Conservation (phyloP, 768 basidiomycete species). For the Cystofilobasidium macerans region DNA sequence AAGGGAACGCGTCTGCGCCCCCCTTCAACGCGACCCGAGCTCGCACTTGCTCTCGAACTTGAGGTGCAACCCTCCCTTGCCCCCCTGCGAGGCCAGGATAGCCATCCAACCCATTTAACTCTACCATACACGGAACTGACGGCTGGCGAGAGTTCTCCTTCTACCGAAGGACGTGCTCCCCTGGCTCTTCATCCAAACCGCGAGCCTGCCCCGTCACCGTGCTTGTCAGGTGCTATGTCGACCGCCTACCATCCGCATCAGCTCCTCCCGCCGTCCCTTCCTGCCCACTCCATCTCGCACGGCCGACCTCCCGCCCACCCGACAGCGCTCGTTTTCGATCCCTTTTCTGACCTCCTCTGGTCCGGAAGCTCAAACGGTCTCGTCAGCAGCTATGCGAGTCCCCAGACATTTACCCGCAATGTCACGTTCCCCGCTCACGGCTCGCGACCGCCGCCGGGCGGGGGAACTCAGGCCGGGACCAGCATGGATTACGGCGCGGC, state of each 20-base stretch:
- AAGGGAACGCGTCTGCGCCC: too few species aligned
- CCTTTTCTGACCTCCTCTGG: constrained; percentile 83
- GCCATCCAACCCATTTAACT: too few species aligned
- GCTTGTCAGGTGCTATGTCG: too few species aligned
- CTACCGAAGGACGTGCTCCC: too few species aligned
- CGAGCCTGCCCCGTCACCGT: too few species aligned
- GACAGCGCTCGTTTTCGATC: constrained; percentile 76
- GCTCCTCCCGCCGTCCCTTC: constrained; percentile 33
- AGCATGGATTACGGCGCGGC: constrained; percentile 24
- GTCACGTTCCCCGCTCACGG: constrained; percentile 35
- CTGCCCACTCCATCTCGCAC: constrained; percentile 30
- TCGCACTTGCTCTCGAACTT: too few species aligned
- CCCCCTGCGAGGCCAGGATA: too few species aligned
- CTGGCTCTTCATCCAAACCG: too few species aligned
- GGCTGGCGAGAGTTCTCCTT: too few species aligned
- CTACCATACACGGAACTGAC: too few species aligned
- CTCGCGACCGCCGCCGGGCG: background rate
- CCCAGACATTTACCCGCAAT: constrained; percentile 32
- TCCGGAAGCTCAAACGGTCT: constrained; percentile 61
- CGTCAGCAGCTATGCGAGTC: constrained; percentile 55
- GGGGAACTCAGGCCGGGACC: constrained; percentile 26
- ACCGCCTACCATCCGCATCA: constrained; percentile 36
- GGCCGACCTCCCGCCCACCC: constrained; percentile 22
- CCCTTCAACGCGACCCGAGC: too few species aligned
- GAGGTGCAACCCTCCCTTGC: too few species aligned